These are phyloP conservation scores for Mortierella claussenii DNA, from an alignment of 192 early-diverging fungal species.

Conservation along the genomic window DNA sequence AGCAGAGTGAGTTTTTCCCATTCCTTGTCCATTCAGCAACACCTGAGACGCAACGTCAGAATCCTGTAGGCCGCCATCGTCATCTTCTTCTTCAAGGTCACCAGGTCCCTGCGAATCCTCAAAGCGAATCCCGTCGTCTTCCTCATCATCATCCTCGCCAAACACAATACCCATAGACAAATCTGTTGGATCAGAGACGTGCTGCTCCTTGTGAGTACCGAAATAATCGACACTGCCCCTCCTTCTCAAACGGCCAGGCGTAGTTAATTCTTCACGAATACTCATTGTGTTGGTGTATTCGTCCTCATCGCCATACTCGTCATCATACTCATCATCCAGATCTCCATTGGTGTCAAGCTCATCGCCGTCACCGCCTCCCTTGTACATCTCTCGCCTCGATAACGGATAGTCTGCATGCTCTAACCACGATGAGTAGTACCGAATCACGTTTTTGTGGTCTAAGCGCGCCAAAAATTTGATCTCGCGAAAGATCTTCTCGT, in stretches of 20 bases:
- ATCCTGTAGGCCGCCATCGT: no score
- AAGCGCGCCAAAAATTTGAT: conserved; percentile 89
- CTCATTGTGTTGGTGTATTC: conserved; percentile 31
- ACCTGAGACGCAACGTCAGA: no score
- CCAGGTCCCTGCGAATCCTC: neutral
- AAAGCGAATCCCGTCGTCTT: conserved; percentile 21
- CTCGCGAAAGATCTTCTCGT: conserved; percentile 86
- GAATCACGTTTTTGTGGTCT: conserved; percentile 90
- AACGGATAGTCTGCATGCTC: conserved; percentile 67
- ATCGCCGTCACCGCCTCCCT: conserved; percentile 18
- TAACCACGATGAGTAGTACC: conserved; percentile 94
- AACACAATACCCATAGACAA: conserved; percentile 50
- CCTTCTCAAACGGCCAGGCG: neutral
- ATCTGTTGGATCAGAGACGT: conserved; percentile 19
- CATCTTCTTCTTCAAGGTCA: no score
- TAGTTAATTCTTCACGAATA: conserved; percentile 7
- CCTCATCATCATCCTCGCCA: conserved; percentile 22
- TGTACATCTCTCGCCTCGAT: conserved; percentile 16
- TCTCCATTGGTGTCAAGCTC: conserved; percentile 48
- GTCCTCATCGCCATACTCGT: conserved; percentile 54
- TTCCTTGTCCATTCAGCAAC: no score
- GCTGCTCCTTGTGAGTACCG: conserved; percentile 32
- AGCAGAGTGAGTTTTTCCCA: conserved; percentile 27
- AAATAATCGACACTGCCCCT: conserved; percentile 40
- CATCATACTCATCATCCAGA: conserved; percentile 48